Evolutionary conservation across 2,329 filamentous ascomycete genomes (phyloP).

Genomic region (Didymella segeticola): DNA sequence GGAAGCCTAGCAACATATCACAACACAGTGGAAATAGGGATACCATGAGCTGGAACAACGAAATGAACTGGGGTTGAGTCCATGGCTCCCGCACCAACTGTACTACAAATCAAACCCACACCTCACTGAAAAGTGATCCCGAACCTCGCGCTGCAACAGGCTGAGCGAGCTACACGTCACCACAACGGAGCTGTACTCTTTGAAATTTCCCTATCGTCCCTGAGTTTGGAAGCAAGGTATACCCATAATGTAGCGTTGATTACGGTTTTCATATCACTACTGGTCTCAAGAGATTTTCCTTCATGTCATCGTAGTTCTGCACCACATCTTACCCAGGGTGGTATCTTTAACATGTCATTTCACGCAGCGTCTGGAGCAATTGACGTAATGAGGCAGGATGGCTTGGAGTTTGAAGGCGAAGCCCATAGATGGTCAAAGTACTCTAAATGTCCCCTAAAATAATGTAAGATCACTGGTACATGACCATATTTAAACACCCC

Average conservation of each 20-base stretch:
- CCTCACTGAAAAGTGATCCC: slow-evolving; percentile 50
- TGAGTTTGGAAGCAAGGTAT: slow-evolving; percentile 38
- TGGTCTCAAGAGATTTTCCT: slow-evolving; percentile 8
- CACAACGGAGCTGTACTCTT: slow-evolving; percentile 40
- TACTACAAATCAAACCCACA: background rate
- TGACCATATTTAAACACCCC: background rate
- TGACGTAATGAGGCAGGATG: slow-evolving; percentile 25
- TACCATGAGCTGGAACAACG: slow-evolving; percentile 44
- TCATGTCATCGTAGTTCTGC: slow-evolving; percentile 16
- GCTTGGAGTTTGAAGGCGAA: slow-evolving; percentile 16
- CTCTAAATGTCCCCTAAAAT: slow-evolving; percentile 10
- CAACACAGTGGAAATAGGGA: slow-evolving; percentile 45
- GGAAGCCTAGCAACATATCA: slow-evolving; percentile 47
- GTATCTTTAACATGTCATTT: slow-evolving; percentile 6
- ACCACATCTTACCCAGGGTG: slow-evolving; percentile 3
- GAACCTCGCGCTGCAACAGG: slow-evolving; percentile 41
- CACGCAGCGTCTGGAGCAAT: slow-evolving; percentile 16
- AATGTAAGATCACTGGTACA: slow-evolving; percentile 15
- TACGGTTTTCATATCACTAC: slow-evolving; percentile 20
- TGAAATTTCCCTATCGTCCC: slow-evolving; percentile 31
- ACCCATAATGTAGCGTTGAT: slow-evolving; percentile 46
- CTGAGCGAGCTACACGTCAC: slow-evolving; percentile 46
- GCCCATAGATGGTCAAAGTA: slow-evolving; percentile 21
- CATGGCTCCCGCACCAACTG: background rate
- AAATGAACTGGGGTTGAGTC: slow-evolving; percentile 44